These are phyloP conservation scores for Nectriaceae sp. DNA, from an alignment of 2,329 filamentous ascomycete species.

Conservation along the genomic window DNA sequence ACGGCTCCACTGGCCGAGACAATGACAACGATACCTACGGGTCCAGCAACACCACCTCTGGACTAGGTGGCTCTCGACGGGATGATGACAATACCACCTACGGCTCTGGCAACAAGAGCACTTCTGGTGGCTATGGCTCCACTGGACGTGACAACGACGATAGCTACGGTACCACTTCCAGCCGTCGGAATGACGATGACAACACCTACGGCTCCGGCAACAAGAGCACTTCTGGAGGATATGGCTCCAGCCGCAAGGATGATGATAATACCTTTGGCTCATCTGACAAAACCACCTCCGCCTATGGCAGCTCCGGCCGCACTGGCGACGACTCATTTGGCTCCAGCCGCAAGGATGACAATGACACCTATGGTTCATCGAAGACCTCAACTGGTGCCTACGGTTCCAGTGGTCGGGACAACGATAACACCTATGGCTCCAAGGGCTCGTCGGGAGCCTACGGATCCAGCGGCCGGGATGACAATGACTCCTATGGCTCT, in stretches of 20 bases:
- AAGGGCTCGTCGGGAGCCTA: slow-evolving; percentile 14
- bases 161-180: slow-evolving; percentile 20
- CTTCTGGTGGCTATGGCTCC: slow-evolving; percentile 15
- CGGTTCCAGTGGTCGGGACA: slow-evolving; percentile 20
- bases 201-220: slow-evolving; percentile 10
- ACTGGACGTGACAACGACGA: slow-evolving; percentile 17
- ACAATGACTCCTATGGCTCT: slow-evolving; percentile 1
- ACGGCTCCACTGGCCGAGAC: slow-evolving; percentile 15
- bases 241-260: slow-evolving; percentile 16
- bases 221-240: slow-evolving; percentile 2
- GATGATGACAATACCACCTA: slow-evolving; percentile 8
- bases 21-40: slow-evolving; percentile 20
- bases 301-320: background rate
- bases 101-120: slow-evolving; percentile 3
- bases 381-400: slow-evolving; percentile 12
- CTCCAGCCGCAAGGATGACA: slow-evolving; percentile 18
- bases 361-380: slow-evolving; percentile 25
- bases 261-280: slow-evolving; percentile 19
- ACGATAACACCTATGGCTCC: slow-evolving; percentile 18
- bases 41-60: slow-evolving; percentile 15
- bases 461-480: slow-evolving; percentile 16
- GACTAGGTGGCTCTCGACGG: no score
- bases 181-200: slow-evolving; percentile 9
- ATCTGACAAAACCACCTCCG: slow-evolving; percentile 2
- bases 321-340: slow-evolving; percentile 19